phyloP scores from a whole-genome alignment of 2,329 filamentous ascomycete species.

The Fusarium sp. region DNA sequence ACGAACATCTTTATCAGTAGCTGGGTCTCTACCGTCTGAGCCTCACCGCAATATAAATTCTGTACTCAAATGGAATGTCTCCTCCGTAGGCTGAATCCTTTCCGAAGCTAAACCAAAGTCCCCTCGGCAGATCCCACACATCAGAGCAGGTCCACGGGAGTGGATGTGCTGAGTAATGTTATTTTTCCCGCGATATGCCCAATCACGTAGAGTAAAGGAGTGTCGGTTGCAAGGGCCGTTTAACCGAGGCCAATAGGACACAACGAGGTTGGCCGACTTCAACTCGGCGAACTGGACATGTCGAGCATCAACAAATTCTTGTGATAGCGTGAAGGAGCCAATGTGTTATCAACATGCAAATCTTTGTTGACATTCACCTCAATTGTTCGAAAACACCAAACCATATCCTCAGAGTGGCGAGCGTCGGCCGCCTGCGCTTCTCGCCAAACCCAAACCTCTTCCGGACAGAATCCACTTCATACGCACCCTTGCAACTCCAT shows the following conservation, averaged over 20 bases:
- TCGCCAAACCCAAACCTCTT: background rate
- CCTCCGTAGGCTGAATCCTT: background rate
- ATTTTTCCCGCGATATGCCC: background rate
- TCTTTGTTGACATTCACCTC: no score
- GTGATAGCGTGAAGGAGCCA: no score
- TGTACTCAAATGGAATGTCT: background rate
- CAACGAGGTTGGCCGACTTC: background rate
- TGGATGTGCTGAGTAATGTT: background rate
- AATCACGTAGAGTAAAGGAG: background rate
- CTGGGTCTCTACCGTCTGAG: background rate
- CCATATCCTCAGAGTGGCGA: background rate
- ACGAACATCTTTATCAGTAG: background rate
- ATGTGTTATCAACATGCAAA: background rate
- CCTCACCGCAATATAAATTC: background rate
- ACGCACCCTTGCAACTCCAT: background rate
- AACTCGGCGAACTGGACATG: background rate
- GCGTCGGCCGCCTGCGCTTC: background rate
- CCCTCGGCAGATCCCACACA: background rate
- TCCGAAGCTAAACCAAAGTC: background rate
- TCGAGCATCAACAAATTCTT: no score
- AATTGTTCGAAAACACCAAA: no score
- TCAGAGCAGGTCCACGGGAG: background rate
- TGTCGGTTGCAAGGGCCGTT: background rate
- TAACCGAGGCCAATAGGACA: background rate
- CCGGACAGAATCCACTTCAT: background rate